Evolutionary conservation across 768 basidiomycete genomes (phyloP).

Genomic region (Lactarius indigo): DNA sequence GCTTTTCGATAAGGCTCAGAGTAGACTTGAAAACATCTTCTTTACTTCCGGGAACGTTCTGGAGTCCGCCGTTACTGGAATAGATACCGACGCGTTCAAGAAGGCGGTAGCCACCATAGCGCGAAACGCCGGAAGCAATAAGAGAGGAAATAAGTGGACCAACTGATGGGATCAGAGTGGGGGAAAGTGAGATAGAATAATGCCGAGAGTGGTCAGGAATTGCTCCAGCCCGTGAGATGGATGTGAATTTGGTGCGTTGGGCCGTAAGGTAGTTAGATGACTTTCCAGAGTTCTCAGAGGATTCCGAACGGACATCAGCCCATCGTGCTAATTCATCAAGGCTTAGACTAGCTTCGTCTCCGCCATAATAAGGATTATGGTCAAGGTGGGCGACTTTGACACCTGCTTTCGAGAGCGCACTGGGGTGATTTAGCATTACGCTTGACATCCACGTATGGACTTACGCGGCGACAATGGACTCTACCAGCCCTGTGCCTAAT

Average conservation of each 20-base stretch:
- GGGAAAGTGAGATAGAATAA: constrained; percentile 84
- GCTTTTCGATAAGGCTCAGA: constrained; percentile 77
- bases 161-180: constrained; percentile 72
- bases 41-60: constrained; percentile 82
- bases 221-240: constrained; percentile 41
- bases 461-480: constrained; percentile 89
- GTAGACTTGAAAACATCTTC: constrained; percentile 91
- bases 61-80: constrained; percentile 39
- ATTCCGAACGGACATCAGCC: constrained; percentile 43
- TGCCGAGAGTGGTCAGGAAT: constrained; percentile 59
- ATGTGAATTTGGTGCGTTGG: constrained; percentile 37
- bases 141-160: constrained; percentile 79
- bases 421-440: constrained; percentile 34
- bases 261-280: constrained; percentile 27
- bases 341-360: constrained; percentile 73
- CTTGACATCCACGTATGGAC: constrained; percentile 31
- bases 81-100: constrained; percentile 68
- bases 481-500: constrained; percentile 75
- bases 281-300: constrained; percentile 17
- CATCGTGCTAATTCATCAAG: constrained; percentile 76
- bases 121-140: constrained; percentile 77
- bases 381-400: constrained; percentile 89
- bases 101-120: constrained; percentile 88
- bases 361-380: constrained; percentile 80
- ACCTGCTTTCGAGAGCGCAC: constrained; percentile 85